phyloP scores from a whole-genome alignment of 805 yeast species.

The Candida silvicultrix region DNA sequence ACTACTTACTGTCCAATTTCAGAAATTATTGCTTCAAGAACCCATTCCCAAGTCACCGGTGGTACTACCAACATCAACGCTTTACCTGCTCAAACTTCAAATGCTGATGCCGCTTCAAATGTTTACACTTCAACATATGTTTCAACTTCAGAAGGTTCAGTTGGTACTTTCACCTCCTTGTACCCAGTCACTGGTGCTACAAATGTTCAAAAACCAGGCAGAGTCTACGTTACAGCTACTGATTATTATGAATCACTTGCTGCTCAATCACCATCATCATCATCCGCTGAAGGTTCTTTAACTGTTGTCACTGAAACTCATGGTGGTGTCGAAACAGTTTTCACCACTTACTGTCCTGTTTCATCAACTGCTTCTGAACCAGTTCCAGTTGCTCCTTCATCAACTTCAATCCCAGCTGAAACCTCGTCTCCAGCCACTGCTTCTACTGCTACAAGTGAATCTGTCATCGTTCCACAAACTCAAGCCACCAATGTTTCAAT shows the following conservation, averaged over 20 bases:
- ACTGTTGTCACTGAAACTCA: background rate
- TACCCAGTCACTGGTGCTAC: background rate
- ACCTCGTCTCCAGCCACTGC: background rate
- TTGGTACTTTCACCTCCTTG: background rate
- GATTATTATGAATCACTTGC: slow-evolving; percentile 4
- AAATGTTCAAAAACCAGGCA: background rate
- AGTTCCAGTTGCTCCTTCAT: background rate
- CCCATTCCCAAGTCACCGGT: background rate
- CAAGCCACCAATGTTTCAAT: slow-evolving; percentile 93
- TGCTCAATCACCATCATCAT: slow-evolving; percentile 2
- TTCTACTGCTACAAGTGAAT: slow-evolving; percentile 40
- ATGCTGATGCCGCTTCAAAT: background rate
- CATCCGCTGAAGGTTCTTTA: slow-evolving; percentile 9
- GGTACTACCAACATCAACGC: background rate
- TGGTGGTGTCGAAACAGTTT: slow-evolving; percentile 13
- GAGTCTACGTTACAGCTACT: slow-evolving; percentile 2
- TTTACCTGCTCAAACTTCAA: background rate
- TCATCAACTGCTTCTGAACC: slow-evolving; percentile 3
- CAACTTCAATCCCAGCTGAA: background rate
- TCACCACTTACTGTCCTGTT: slow-evolving; percentile 25
- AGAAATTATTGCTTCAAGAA: background rate
- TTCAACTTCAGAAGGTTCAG: background rate
- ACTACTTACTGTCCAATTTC: slow-evolving; percentile 8
- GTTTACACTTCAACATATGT: background rate
- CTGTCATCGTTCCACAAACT: slow-evolving; percentile 30